Evolutionary conservation across 1,284 basidiomycete species (phyloP), one percentile per base, ranked within the genome.

Genomic region (Ceratobasidium sp.): DNA sequence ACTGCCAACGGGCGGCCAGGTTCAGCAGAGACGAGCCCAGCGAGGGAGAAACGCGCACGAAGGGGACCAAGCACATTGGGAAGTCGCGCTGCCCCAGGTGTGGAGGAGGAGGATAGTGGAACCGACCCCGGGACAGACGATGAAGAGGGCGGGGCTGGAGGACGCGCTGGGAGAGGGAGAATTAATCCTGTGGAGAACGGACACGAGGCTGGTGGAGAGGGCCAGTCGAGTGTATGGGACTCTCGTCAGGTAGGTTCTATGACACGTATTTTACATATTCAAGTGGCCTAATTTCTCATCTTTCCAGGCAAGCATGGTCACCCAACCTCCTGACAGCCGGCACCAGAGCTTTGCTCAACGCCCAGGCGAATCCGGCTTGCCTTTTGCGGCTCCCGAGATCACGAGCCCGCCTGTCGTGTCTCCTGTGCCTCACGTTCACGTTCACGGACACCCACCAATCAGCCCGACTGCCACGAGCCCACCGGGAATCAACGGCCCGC

Each of bases 191-290:
- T 13, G 32, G 62, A 53, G 34, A 53, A 53, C 27, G 50, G 62
- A 31, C 62, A 65, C 38, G 62, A 65, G 62, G 50, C 38, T 12
- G 43, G 50, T 29, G 62, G 62, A 12, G 62, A 65, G 35, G 35
- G n/a, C n/a, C n/a, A 15, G 40, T 38, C 49, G 62, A 53, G 50
- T 27, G 62, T 27, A 31, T 65, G 62, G 62, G 62, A 65, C 27
- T 25, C 8, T 38, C 62, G 62, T 42, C 62, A 65, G 62, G 62
- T 65, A 38, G 22, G 50, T 65, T 1, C 25, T 13, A 65, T 65
- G 50, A 65, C 62, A 42, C 27, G 34, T 35, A 10, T 43, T 65
- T 54, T 65, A 65, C 62, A 40, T 65, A 65, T 42, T 65, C 29
- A 17, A 64, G 25, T 3, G 49, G 31, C 34, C 20, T 47, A 27